These are phyloP conservation scores for Sequoia sempervirens DNA, from an alignment of 75 land plant species.

Conservation along the genomic window DNA sequence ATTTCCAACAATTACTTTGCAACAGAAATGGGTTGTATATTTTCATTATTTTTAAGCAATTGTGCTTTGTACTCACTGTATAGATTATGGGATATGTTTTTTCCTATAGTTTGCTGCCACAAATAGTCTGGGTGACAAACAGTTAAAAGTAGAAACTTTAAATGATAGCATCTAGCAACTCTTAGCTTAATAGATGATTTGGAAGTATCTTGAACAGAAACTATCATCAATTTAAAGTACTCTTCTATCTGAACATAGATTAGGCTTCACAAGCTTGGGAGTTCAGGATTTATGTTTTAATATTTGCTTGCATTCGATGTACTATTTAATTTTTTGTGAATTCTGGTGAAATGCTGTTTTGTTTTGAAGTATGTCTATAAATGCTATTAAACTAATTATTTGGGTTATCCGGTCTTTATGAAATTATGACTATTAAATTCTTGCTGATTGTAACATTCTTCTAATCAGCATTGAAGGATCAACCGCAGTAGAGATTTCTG, in stretches of 20 bases:
- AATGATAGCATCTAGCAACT: background rate
- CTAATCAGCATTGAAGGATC: slow-evolving; percentile 54
- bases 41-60: background rate
- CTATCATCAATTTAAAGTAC: background rate
- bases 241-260: background rate
- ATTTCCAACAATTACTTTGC: background rate
- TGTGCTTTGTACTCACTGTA: background rate
- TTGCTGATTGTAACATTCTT: slow-evolving; percentile 3
- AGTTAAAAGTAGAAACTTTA: background rate
- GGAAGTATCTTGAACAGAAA: background rate
- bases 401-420: background rate
- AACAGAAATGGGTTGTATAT: background rate
- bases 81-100: background rate
- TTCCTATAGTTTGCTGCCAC: background rate
- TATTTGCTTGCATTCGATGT: background rate
- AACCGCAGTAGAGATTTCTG: slow-evolving; percentile 64
- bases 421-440: background rate
- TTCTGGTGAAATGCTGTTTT: background rate
- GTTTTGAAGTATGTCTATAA: background rate
- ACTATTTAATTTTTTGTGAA: background rate
- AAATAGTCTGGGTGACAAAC: background rate
- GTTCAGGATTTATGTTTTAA: background rate
- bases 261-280: background rate
- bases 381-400: background rate
- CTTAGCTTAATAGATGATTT: background rate